These are phyloP conservation scores for Phytophthora sansomeana DNA, from an alignment of 352 stramenopile species.

Conservation along the genomic window DNA sequence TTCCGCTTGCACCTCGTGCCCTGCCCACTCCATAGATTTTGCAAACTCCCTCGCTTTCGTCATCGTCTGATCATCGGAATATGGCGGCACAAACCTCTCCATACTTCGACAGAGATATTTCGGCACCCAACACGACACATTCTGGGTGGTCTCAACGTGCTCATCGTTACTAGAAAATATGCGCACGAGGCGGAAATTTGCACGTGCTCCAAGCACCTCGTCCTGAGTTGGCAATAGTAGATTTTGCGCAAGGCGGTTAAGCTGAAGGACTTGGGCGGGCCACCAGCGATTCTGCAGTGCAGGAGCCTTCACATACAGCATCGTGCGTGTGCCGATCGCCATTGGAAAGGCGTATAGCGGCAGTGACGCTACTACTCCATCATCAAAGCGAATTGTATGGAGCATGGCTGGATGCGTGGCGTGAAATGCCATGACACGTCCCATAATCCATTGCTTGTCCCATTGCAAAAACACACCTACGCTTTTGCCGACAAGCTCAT, in stretches of 20 bases:
- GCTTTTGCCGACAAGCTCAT: constrained; percentile 69
- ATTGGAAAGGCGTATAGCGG: constrained; percentile 79
- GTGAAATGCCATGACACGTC: constrained; percentile 71
- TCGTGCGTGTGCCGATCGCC: constrained; percentile 66
- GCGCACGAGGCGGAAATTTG: constrained; percentile 66
- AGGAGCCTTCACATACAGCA: constrained; percentile 78
- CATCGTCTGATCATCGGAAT: not conserved
- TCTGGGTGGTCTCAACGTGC: constrained; percentile 41
- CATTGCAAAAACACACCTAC: constrained; percentile 76
- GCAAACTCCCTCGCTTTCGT: constrained; percentile 25
- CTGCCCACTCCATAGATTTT: constrained; percentile 35
- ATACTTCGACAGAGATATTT: constrained; percentile 81
- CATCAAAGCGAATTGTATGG: constrained; percentile 77
- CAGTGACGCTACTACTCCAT: constrained; percentile 62
- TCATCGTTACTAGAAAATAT: constrained; percentile 51
- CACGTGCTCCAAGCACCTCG: constrained; percentile 42
- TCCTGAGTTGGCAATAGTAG: constrained; percentile 49
- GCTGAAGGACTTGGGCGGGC: constrained; percentile 72
- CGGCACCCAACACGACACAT: constrained; percentile 78
- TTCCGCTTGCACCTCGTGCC: constrained; percentile 35
- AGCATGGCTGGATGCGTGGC: constrained; percentile 50
- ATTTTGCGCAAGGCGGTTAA: constrained; percentile 68
- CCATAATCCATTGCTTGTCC: constrained; percentile 85
- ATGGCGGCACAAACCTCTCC: constrained; percentile 29
- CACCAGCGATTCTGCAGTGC: constrained; percentile 73